Base-by-base conservation (phyloP, 2,329 filamentous ascomycete genomes). In the Epichloe uncinata region DNA sequence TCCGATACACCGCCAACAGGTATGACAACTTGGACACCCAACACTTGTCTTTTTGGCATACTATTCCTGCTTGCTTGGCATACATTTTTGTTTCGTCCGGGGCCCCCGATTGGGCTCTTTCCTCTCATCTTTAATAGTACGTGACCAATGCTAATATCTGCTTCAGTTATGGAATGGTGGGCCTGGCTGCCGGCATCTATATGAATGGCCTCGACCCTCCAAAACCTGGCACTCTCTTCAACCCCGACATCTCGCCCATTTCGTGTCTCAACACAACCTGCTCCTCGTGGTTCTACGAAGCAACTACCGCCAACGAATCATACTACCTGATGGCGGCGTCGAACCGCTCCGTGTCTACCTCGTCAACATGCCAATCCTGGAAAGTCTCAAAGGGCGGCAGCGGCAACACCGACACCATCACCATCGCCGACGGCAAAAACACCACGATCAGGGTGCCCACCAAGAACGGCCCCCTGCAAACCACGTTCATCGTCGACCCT, bases 1-100 rank as follows among this genome's bases (percentile, higher is more conserved):
- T 70, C 20, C 60, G 69, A 45, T 72, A 69, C 44, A 69, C 66
- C 1, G 71, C 71, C 12, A 70, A 72, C 36, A 66, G 62, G 66
- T 65, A 34, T 11, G 26, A 9, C 26, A 30, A 30, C 26, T 30
- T 11, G 26, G 26, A 11, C 26, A 30, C 26, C 26, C 26, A 9
- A 30, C 26, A 30, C 26, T 30, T 1, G 8, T 11, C 26, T 30
- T 30, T 30, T 30, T 30, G 8, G 26, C 26, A 9, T 9, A 9
- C 8, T 11, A 30, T 30, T 11, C 26, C 26, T 30, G 26, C 26
- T 30, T 30, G 3, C 26, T 30, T 30, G 3, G 26, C 8, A 30
- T 30, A 30, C 26, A 30, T 11, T 30, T 30, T 30, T 3, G 26
- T 30, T 30, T 30, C 8, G 26, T 9, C 9, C 26, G 8, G 9